Evolutionary conservation across 2,329 filamentous ascomycete species (phyloP).

Genomic region (Tolypocladium guangdongense): DNA sequence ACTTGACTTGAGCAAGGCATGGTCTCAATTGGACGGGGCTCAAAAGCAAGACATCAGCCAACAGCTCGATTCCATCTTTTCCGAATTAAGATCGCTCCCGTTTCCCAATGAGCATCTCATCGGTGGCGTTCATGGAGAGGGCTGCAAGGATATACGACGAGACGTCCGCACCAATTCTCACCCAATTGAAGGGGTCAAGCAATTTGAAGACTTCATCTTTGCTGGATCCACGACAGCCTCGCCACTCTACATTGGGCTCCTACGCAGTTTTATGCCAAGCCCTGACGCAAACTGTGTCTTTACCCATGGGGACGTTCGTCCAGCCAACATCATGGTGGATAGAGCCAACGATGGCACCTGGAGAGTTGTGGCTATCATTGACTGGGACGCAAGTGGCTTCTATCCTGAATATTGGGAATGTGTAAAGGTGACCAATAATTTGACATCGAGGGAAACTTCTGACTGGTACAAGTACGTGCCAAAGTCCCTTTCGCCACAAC

Average conservation of each 20-base stretch:
- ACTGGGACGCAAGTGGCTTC: conserved; percentile 9
- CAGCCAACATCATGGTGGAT: not conserved
- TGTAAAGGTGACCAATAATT: conserved; percentile 8
- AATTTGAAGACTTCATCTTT: conserved; percentile 7
- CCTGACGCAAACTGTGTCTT: conserved; percentile 2
- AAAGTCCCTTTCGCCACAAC: not conserved
- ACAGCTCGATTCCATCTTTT: conserved; percentile 5
- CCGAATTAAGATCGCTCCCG: conserved; percentile 5
- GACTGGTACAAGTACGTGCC: conserved; percentile 8
- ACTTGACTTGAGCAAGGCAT: conserved; percentile 5
- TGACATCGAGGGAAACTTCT: conserved; percentile 1
- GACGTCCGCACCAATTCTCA: conserved; percentile 1
- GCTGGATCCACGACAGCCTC: conserved; percentile 4
- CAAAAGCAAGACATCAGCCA: conserved; percentile 7
- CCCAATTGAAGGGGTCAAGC: not conserved
- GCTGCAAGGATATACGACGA: conserved; percentile 5
- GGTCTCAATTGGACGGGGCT: conserved; percentile 3
- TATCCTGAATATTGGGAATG: conserved; percentile 11
- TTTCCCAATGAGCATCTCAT: conserved; percentile 2
- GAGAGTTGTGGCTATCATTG: conserved; percentile 6
- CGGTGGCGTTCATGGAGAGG: conserved; percentile 3
- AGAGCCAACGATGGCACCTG: conserved; percentile 3
- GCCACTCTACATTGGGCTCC: conserved; percentile 2
- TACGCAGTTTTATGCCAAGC: conserved; percentile 2
- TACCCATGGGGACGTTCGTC: too few species aligned